Evolutionary conservation across 2,329 filamentous ascomycete species (phyloP), one percentile per base, ranked within the genome.

Genomic region (Cladobotryum protrusum): DNA sequence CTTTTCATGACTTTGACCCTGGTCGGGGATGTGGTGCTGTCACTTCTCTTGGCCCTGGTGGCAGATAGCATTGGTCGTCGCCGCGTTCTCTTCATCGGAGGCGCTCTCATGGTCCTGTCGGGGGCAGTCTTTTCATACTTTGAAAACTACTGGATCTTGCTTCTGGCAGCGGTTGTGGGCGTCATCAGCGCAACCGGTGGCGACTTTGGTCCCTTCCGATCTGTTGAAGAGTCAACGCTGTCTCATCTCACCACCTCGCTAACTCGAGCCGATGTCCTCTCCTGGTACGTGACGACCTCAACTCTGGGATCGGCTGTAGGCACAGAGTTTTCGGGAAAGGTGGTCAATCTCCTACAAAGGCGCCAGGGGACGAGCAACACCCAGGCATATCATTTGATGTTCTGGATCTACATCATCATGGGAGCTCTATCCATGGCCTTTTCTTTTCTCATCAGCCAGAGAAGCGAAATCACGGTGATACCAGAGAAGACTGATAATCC

Each of bases 171-270:
- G 1, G 72, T 84, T 3, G 66, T 82, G 3, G 81, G 82, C 2
- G 79, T 85, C 4, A 76, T 85, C 47, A 82, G 77, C 61, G 75
- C 81, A 0, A 82, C 70, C 2, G 83, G 83, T 6, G 77, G 80
- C 14, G 83, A 86, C 56, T 84, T 86, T 59, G 83, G 83, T 0
- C 83, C 83, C 0, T 86, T 86, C 56, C 71, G 82, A 35, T 80
- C 80, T 3, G 79, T 87, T 32, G 83, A 86, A 60, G 82, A 86
- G 68, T 81, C 77, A 0, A 80, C 78, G 33, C 61, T 86, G 7
- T 78, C 81, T 5, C 79, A 85, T 59, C 69, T 86, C 41, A 84
- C 81, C 0, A 72, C 67, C 0, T 71, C 75, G 0, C 64, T 71
- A 29, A 77, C 74, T 1, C 68, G 83, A 43, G 70, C 79, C 13